Evolutionary conservation across 164 flowering plant genomes (phyloP).

Genomic region (Brasenia schreberi): DNA sequence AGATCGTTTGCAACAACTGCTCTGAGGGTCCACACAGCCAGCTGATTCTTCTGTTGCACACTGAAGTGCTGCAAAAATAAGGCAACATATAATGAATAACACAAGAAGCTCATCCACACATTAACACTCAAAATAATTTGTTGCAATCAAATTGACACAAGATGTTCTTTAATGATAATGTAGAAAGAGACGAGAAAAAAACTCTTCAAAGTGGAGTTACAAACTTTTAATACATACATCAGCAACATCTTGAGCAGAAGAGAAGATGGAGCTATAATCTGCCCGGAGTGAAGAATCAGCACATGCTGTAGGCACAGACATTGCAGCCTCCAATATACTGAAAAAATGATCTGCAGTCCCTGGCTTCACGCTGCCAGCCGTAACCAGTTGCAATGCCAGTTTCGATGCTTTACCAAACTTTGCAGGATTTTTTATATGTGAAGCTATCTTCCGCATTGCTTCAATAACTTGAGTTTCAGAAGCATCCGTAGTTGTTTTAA

Average conservation of each 20-base stretch:
- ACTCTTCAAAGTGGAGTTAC: neutral
- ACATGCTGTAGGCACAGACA: slow-evolving; percentile 52
- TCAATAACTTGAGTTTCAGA: slow-evolving; percentile 73
- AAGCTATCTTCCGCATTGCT: slow-evolving; percentile 86
- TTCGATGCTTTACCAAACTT: slow-evolving; percentile 88
- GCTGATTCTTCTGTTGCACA: slow-evolving; percentile 56
- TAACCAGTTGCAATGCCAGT: slow-evolving; percentile 83
- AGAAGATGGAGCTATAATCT: slow-evolving; percentile 73
- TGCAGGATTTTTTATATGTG: slow-evolving; percentile 58
- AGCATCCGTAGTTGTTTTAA: slow-evolving; percentile 79
- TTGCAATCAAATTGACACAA: neutral
- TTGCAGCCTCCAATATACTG: slow-evolving; percentile 79
- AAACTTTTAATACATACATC: slow-evolving; percentile 28
- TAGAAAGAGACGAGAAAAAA: neutral
- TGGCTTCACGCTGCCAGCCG: slow-evolving; percentile 77
- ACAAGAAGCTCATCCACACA: neutral
- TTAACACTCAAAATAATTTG: neutral
- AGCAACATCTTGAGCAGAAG: slow-evolving; percentile 56
- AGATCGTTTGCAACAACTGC: slow-evolving; percentile 85
- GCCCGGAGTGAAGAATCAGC: slow-evolving; percentile 60
- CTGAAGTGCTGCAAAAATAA: slow-evolving; percentile 37
- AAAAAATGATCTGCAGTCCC: slow-evolving; percentile 60
- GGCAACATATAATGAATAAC: neutral
- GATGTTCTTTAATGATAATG: neutral
- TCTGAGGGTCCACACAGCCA: slow-evolving; percentile 53